Evolutionary conservation across 805 yeast species (phyloP).

Genomic region (Lipomyces spencermartinsiae): DNA sequence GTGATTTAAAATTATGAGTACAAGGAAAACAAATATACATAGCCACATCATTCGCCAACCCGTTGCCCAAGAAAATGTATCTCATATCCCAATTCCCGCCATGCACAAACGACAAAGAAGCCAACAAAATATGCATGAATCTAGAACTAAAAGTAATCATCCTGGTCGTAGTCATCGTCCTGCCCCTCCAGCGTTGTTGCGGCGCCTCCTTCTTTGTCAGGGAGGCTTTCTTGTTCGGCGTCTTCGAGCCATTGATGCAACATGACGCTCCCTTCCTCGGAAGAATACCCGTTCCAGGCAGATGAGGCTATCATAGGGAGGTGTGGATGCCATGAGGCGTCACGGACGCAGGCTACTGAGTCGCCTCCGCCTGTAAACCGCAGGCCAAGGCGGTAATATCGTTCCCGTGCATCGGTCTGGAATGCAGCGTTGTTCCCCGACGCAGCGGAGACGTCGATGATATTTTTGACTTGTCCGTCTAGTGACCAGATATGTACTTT

Average conservation of each 20-base stretch:
- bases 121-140: background rate
- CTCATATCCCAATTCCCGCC: background rate
- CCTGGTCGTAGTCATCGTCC: conserved; percentile 20
- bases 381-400: background rate
- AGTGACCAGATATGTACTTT: conserved; percentile 42
- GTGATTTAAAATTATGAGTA: too few species aligned
- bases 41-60: background rate
- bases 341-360: conserved; percentile 39
- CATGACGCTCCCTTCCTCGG: conserved; percentile 34
- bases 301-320: conserved; percentile 39
- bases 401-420: background rate
- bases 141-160: conserved; percentile 17
- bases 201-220: background rate
- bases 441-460: conserved; percentile 28
- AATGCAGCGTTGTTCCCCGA: conserved; percentile 4
- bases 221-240: conserved; percentile 19
- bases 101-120: background rate
- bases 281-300: conserved; percentile 33
- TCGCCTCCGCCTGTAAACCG: conserved; percentile 6
- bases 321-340: conserved; percentile 43
- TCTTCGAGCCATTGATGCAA: conserved; percentile 34
- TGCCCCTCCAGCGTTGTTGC: conserved; percentile 3
- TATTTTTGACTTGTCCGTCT: conserved; percentile 41
- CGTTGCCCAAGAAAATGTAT: background rate
- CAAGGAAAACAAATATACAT: background rate